These are phyloP conservation scores for Sordariomycetes sp. DNA, from an alignment of 2,329 filamentous ascomycete genomes.

Conservation along the genomic window DNA sequence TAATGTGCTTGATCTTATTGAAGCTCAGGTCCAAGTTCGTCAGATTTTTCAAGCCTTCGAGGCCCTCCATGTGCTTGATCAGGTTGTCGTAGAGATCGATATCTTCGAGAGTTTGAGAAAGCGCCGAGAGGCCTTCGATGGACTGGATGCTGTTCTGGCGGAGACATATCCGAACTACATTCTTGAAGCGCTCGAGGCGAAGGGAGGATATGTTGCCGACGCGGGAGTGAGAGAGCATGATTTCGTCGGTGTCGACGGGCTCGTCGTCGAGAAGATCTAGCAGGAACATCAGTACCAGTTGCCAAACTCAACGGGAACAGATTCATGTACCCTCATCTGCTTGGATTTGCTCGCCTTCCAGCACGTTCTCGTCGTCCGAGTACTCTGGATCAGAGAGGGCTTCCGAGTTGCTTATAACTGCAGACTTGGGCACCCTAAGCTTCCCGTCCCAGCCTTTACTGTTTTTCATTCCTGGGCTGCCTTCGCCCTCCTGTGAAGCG, in stretches of 20 bases:
- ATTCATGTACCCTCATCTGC: slow-evolving; percentile 68
- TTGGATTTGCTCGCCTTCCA: slow-evolving; percentile 64
- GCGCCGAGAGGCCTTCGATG: slow-evolving; percentile 62
- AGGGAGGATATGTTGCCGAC: slow-evolving; percentile 70
- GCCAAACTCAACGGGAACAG: neutral
- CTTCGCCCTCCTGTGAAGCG: slow-evolving; percentile 27
- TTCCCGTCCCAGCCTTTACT: slow-evolving; percentile 79
- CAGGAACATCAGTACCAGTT: neutral
- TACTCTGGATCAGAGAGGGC: slow-evolving; percentile 79
- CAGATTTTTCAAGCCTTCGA: slow-evolving; percentile 69
- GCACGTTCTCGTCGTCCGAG: slow-evolving; percentile 60
- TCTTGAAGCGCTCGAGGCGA: slow-evolving; percentile 72
- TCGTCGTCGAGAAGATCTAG: slow-evolving; percentile 56
- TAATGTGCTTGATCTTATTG: slow-evolving; percentile 99
- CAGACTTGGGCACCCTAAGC: slow-evolving; percentile 57
- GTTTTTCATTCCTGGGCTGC: slow-evolving; percentile 40
- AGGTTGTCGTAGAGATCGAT: slow-evolving; percentile 96
- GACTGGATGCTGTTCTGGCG: slow-evolving; percentile 83
- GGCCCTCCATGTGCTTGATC: slow-evolving; percentile 74
- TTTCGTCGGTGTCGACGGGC: slow-evolving; percentile 58
- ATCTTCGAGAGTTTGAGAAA: slow-evolving; percentile 64
- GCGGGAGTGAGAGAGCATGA: slow-evolving; percentile 83
- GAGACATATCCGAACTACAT: slow-evolving; percentile 71
- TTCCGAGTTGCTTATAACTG: slow-evolving; percentile 65
- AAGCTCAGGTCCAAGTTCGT: slow-evolving; percentile 84